Evolutionary conservation across 1,284 basidiomycete genomes (phyloP).

Genomic region (Irpex sp.): DNA sequence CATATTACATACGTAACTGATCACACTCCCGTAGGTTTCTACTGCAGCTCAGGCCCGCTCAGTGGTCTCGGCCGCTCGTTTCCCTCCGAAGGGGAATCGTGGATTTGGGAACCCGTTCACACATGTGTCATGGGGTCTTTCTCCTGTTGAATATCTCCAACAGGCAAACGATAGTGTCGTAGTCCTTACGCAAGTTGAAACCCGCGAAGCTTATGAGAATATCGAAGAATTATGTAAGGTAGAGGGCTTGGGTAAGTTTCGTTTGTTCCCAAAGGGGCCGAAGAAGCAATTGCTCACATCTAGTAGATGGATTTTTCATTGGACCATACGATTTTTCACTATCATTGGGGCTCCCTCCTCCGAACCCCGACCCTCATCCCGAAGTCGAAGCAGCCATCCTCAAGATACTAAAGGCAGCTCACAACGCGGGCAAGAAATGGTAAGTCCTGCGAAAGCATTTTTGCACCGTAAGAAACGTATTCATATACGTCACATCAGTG

Average conservation of each 20-base stretch:
- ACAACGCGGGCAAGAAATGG: slow-evolving; percentile 66
- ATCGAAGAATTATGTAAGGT: slow-evolving; percentile 59
- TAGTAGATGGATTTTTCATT: slow-evolving; percentile 53
- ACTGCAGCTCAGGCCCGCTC: slow-evolving; percentile 54
- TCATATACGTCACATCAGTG: slow-evolving; percentile 9
- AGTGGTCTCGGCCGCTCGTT: slow-evolving; percentile 50
- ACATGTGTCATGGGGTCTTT: slow-evolving; percentile 51
- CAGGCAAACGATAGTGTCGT: slow-evolving; percentile 54
- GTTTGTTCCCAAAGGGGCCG: slow-evolving; percentile 14
- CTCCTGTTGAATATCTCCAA: slow-evolving; percentile 46
- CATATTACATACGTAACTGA: background rate
- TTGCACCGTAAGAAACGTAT: background rate
- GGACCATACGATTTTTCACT: slow-evolving; percentile 69
- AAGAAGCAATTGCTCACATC: background rate
- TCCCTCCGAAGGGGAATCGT: slow-evolving; percentile 53
- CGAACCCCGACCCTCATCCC: slow-evolving; percentile 59
- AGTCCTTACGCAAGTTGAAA: slow-evolving; percentile 70
- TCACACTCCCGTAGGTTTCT: slow-evolving; percentile 39
- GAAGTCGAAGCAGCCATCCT: slow-evolving; percentile 62
- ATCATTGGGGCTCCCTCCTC: slow-evolving; percentile 52
- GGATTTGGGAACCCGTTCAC: slow-evolving; percentile 64
- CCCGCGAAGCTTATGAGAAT: slow-evolving; percentile 54
- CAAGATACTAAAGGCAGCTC: slow-evolving; percentile 47
- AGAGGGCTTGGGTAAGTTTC: slow-evolving; percentile 56
- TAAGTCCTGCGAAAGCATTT: slow-evolving; percentile 23